phyloP scores from a whole-genome alignment of 345 rosid genomes.

The Anacardium occidentale region DNA sequence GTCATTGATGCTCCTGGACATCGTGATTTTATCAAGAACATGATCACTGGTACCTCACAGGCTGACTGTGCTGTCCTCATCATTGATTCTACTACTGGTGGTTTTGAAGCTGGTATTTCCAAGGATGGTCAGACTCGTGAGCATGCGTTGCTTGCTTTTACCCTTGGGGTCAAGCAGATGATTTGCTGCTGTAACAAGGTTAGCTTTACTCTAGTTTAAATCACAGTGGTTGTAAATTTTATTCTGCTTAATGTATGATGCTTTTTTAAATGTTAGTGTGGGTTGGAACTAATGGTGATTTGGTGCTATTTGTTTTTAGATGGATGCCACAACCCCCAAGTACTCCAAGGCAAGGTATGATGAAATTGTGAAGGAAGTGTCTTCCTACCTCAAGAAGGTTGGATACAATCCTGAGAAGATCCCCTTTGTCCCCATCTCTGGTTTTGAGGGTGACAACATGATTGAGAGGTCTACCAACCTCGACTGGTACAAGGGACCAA shows the following conservation, averaged over 20 bases:
- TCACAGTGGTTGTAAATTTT: neutral
- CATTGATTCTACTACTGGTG: constrained; percentile 82
- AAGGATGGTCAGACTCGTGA: constrained; percentile 87
- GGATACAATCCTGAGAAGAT: constrained; percentile 59
- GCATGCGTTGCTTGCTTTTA: constrained; percentile 66
- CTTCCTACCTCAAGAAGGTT: constrained; percentile 53
- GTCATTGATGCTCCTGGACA: constrained; percentile 82
- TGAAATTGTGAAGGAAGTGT: constrained; percentile 49
- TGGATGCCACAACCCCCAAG: constrained; percentile 55
- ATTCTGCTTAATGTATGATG: constrained; percentile 5
- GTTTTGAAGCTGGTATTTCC: constrained; percentile 82
- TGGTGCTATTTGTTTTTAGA: constrained; percentile 20
- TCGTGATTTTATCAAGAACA: constrained; percentile 79
- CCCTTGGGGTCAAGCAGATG: constrained; percentile 75
- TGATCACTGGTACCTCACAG: constrained; percentile 82
- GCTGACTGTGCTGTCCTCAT: constrained; percentile 80
- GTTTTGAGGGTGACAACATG: constrained; percentile 62
- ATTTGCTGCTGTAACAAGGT: constrained; percentile 77
- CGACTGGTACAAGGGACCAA: constrained; percentile 57
- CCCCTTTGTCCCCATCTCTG: constrained; percentile 53
- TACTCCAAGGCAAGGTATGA: constrained; percentile 53
- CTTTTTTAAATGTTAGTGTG: neutral
- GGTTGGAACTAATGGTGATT: neutral
- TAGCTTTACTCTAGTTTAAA: neutral
- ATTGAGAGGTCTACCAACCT: constrained; percentile 54